Percentiles rank a stretch among this genome's conserved stretches.
phyloP scores from a whole-genome alignment of 768 basidiomycete species.

The Lactarius sanguifluus region DNA sequence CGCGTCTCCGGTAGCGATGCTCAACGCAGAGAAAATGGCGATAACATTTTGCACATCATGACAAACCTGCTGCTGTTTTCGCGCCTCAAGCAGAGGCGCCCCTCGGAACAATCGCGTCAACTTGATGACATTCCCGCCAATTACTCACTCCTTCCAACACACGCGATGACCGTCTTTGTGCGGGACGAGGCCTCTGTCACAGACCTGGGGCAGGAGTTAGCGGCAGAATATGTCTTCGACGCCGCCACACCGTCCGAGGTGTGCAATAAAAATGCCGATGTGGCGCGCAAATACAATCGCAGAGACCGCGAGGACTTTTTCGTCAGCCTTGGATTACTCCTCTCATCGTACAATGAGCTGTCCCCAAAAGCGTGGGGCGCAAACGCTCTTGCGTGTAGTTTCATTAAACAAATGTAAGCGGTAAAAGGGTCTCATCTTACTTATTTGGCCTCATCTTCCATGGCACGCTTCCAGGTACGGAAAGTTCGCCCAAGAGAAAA shows the following conservation, averaged over 20 bases:
- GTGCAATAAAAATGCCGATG: conserved; percentile 25
- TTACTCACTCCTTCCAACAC: conserved; percentile 51
- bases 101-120: conserved; percentile 44
- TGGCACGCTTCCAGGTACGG: conserved; percentile 39
- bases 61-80: conserved; percentile 69
- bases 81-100: conserved; percentile 48
- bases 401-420: conserved; percentile 35
- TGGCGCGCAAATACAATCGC: conserved; percentile 22
- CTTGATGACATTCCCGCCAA: conserved; percentile 51
- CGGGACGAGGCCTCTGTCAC: conserved; percentile 25
- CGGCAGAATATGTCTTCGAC: conserved; percentile 27
- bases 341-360: conserved; percentile 9
- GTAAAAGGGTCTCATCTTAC: neutral
- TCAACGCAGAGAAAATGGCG: conserved; percentile 49
- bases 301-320: conserved; percentile 30
- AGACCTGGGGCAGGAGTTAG: conserved; percentile 26
- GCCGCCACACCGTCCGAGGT: conserved; percentile 17
- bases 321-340: conserved; percentile 24
- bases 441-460: conserved; percentile 4
- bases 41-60: conserved; percentile 72
- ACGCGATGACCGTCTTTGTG: conserved; percentile 35
- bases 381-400: conserved; percentile 20
- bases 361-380: conserved; percentile 21
- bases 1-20: conserved; percentile 41
- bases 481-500: conserved; percentile 50